Evolutionary conservation across 805 yeast species (phyloP).

Genomic region (Kurtzmaniella fragi): DNA sequence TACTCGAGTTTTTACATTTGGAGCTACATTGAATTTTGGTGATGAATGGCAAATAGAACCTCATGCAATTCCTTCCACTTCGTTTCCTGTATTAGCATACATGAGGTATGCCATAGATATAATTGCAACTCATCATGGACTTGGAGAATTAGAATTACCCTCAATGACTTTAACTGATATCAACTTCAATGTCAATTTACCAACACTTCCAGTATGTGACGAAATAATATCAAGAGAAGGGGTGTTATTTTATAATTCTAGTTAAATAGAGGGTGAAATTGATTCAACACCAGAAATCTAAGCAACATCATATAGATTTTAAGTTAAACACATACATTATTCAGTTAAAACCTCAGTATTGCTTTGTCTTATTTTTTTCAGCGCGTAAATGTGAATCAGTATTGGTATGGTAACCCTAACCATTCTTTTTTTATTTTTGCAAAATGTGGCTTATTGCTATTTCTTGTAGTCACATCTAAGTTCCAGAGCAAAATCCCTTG

Average conservation of each 20-base stretch:
- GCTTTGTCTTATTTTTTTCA: too few relatives aligned
- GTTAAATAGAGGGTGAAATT: too few relatives aligned
- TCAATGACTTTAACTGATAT: slow-evolving; percentile 62
- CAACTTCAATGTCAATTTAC: slow-evolving; percentile 59
- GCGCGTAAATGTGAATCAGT: too few relatives aligned
- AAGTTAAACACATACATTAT: too few relatives aligned
- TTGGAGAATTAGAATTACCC: slow-evolving; percentile 42
- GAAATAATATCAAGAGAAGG: slow-evolving; percentile 12
- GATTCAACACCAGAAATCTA: too few relatives aligned
- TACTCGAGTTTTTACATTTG: slow-evolving; percentile 58
- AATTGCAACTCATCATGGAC: slow-evolving; percentile 11
- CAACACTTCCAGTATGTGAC: slow-evolving; percentile 26
- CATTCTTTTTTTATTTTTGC: too few relatives aligned
- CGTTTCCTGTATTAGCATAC: slow-evolving; percentile 59
- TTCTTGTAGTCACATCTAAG: too few relatives aligned
- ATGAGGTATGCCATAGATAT: slow-evolving; percentile 39
- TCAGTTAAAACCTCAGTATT: too few relatives aligned
- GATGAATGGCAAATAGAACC: slow-evolving; percentile 17
- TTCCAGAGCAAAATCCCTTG: too few relatives aligned
- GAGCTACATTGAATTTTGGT: slow-evolving; percentile 40
- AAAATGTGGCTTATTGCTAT: too few relatives aligned
- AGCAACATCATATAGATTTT: too few relatives aligned
- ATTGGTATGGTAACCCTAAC: too few relatives aligned
- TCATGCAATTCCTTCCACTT: slow-evolving; percentile 25
- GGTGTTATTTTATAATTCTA: slow-evolving; percentile 12